Base-by-base conservation (phyloP, 2,329 filamentous ascomycete species). In the Fonsecaea pedrosoi region DNA sequence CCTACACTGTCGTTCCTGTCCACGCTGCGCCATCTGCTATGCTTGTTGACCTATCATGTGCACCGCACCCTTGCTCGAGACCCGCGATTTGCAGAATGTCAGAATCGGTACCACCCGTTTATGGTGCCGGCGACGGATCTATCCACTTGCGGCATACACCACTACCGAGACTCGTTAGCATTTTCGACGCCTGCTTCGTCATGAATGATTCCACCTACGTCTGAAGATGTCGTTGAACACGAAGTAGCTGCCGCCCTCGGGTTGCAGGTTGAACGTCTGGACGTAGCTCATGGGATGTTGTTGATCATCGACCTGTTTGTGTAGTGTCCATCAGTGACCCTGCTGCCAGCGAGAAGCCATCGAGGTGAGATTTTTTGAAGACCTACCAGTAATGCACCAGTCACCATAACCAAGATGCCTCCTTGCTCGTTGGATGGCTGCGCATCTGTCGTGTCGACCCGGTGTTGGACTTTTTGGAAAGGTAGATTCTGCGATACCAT, bases 171-270 rank as follows among this genome's bases (percentile, higher is more conserved):
- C 35, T 34, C 25, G 68, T 68, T 54, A 70, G 65, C 55, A 32
- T 57, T 37, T 32, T 30, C 50, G 45, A 12, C 34, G 5, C 50
- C 30, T 21, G 32, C 32, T 50, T 30, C 21, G 34, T 25, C 34
- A 18, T 10, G 25, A 25, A 25, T n/a, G 50, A 38, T 8, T 63
- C 10, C 45, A 63, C 68, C 40, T 68, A 70, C 68, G 57, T 67
- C 68, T 65, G 61, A 98, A 98, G 78, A 98, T 82, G 80, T 98
- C 94, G 85, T 98, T 97, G 83, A 89, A 90, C 78, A 98, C 91
- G 79, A 87, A 97, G 84, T 90, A 97, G 81, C 85, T 88, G 74
- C 88, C 90, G 34, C 80, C 80, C 63, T 92, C 90, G 55, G 88
- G 89, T 72, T 88, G 80, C 70, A 98, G 89, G 80, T 96, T 91